phyloP scores from a whole-genome alignment of 2,329 filamentous ascomycete species.

The Fusarium clavum region DNA sequence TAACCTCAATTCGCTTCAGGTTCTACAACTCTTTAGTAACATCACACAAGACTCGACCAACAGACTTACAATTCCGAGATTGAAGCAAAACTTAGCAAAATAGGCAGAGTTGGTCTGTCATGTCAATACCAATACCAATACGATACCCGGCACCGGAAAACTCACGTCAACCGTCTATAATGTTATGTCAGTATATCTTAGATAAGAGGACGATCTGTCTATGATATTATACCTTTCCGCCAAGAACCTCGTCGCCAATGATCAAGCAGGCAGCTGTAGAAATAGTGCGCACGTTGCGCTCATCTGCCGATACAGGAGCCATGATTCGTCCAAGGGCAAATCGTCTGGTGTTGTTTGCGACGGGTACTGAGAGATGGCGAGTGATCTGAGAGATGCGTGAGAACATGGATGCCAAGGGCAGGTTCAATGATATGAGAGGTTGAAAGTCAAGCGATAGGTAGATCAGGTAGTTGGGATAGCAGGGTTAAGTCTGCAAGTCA shows the following conservation, averaged over 20 bases:
- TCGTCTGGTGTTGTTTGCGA: slow-evolving; percentile 51
- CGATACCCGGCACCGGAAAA: slow-evolving; percentile 15
- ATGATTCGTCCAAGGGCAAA: slow-evolving; percentile 55
- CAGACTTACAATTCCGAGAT: slow-evolving; percentile 66
- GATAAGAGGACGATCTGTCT: not conserved
- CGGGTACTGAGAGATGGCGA: slow-evolving; percentile 68
- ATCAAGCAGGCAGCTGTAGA: slow-evolving; percentile 92
- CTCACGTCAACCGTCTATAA: slow-evolving; percentile 56
- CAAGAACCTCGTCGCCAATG: slow-evolving; percentile 96
- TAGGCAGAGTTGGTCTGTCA: slow-evolving; percentile 71
- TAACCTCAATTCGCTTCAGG: slow-evolving; percentile 90
- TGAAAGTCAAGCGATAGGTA: slow-evolving; percentile 1
- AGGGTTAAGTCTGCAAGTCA: slow-evolving; percentile 10
- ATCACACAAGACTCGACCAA: not conserved
- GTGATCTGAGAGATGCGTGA: slow-evolving; percentile 78
- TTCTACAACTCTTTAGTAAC: slow-evolving; percentile 56
- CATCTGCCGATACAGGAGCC: slow-evolving; percentile 56
- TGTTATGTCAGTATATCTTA: slow-evolving; percentile 7
- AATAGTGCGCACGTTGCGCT: slow-evolving; percentile 74
- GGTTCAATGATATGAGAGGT: slow-evolving; percentile 8
- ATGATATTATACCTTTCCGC: slow-evolving; percentile 79
- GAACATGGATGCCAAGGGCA: slow-evolving; percentile 69
- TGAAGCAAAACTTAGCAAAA: slow-evolving; percentile 74
- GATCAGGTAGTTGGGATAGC: not conserved
- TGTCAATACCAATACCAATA: slow-evolving; percentile 39